Evolutionary conservation across 495 filamentous ascomycete species (phyloP).

Genomic region (Annulohypoxylon maeteangense): DNA sequence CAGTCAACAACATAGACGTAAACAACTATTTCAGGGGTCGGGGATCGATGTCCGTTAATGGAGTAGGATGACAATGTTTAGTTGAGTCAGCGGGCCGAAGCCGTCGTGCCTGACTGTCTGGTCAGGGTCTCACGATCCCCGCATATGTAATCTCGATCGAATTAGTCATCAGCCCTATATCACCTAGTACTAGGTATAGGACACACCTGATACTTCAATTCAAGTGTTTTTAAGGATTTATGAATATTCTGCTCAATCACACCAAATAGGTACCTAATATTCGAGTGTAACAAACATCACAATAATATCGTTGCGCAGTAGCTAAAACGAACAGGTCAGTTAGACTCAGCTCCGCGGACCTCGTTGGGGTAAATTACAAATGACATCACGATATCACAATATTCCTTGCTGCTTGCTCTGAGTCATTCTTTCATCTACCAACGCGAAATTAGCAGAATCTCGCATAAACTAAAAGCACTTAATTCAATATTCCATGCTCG

Average conservation of each 20-base stretch:
- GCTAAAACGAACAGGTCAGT: not conserved
- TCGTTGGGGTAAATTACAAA: not conserved
- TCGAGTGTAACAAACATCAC: not conserved
- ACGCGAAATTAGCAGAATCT: slow-evolving; percentile 8
- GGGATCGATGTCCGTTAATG: not conserved
- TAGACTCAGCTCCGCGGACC: not conserved
- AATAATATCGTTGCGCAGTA: too few relatives aligned
- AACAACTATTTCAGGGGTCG: not conserved
- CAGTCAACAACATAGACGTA: not conserved
- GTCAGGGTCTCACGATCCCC: slow-evolving; percentile 22
- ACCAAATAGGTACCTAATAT: not conserved
- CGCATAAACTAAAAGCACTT: not conserved
- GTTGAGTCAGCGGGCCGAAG: slow-evolving; percentile 8
- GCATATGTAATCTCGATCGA: slow-evolving; percentile 3
- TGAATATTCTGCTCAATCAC: not conserved
- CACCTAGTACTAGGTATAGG: not conserved
- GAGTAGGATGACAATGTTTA: not conserved
- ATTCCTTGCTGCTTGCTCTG: not conserved
- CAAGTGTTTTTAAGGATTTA: not conserved
- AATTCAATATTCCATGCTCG: too few relatives aligned
- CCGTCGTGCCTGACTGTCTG: not conserved
- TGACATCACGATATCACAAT: slow-evolving; percentile 20
- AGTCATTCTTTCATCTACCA: slow-evolving; percentile 8
- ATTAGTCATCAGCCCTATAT: slow-evolving; percentile 29
- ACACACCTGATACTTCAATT: not conserved